A percentile compares a stretch with the other conserved stretches of the same genome.
Evolutionary conservation across 371 early-diverging fungal genomes (phyloP).

Genomic region (Mucor irregularis): DNA sequence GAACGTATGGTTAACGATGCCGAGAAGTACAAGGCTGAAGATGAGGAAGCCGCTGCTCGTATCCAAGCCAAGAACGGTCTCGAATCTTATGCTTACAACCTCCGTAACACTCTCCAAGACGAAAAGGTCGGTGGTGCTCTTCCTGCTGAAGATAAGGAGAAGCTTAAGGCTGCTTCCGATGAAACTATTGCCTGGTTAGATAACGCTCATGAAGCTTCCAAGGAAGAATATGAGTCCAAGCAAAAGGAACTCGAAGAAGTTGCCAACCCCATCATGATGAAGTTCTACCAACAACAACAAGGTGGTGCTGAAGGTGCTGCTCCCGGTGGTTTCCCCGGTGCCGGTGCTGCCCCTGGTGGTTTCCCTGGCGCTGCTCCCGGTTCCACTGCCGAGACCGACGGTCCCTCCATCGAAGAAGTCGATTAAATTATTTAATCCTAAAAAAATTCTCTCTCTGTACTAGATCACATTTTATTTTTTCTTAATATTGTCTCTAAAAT

Average conservation of each 20-base stretch:
- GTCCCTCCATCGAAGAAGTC: conserved; percentile 51
- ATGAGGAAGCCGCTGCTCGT: conserved; percentile 79
- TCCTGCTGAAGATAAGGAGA: conserved; percentile 69
- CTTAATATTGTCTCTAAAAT: no score
- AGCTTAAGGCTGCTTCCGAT: conserved; percentile 79
- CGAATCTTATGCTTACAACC: conserved; percentile 86
- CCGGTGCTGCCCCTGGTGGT: conserved; percentile 67
- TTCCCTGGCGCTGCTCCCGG: conserved; percentile 65
- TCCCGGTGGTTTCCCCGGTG: conserved; percentile 80
- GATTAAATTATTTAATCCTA: conserved; percentile 35
- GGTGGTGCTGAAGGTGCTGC: conserved; percentile 43
- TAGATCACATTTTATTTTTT: no score
- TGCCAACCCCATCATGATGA: conserved; percentile 89
- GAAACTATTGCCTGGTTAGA: conserved; percentile 89
- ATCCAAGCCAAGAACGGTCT: conserved; percentile 85
- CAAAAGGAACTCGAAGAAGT: conserved; percentile 88
- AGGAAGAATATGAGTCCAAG: conserved; percentile 87
- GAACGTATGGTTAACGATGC: conserved; percentile 90
- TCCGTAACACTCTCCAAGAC: conserved; percentile 81
- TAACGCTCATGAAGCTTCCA: conserved; percentile 80
- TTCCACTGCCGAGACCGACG: conserved; percentile 71
- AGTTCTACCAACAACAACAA: conserved; percentile 64
- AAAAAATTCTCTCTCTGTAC: no score
- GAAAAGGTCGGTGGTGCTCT: conserved; percentile 75
- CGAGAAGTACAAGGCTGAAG: conserved; percentile 87